These are phyloP conservation scores for Solanum hybrid DNA, from an alignment of 305 asterid species.

Conservation along the genomic window DNA sequence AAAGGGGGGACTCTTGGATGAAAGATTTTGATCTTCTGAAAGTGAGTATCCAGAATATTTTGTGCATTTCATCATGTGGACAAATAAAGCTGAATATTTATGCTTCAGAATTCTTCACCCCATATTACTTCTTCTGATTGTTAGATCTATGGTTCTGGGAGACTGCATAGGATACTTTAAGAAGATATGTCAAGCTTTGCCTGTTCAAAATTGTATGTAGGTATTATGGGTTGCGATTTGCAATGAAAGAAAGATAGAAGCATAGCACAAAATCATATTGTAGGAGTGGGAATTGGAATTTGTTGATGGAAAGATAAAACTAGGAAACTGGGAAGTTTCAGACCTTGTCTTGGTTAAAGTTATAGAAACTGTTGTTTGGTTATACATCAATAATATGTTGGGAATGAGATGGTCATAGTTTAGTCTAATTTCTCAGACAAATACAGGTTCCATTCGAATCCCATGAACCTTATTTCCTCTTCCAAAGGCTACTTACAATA, in stretches of 20 bases:
- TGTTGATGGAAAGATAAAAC: neutral
- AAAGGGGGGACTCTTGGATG: neutral
- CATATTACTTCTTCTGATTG: neutral
- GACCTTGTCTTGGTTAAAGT: neutral
- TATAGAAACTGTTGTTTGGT: neutral
- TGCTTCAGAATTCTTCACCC: neutral
- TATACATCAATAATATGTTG: neutral
- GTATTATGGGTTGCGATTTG: neutral
- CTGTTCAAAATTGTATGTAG: neutral
- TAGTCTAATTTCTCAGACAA: neutral
- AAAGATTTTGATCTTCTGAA: neutral
- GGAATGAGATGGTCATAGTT: neutral
- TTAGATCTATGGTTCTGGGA: neutral
- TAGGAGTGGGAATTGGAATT: neutral
- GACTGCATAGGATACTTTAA: neutral
- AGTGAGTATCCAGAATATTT: neutral
- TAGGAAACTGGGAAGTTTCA: neutral
- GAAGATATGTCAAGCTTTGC: neutral
- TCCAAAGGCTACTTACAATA: neutral
- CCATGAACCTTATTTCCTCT: neutral
- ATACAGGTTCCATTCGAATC: neutral
- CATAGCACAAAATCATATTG: neutral
- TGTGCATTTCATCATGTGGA: neutral
- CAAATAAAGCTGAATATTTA: neutral
- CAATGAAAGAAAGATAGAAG: neutral